These are phyloP conservation scores for Linum usitatissimum DNA, from an alignment of 345 rosid species.

Conservation along the genomic window DNA sequence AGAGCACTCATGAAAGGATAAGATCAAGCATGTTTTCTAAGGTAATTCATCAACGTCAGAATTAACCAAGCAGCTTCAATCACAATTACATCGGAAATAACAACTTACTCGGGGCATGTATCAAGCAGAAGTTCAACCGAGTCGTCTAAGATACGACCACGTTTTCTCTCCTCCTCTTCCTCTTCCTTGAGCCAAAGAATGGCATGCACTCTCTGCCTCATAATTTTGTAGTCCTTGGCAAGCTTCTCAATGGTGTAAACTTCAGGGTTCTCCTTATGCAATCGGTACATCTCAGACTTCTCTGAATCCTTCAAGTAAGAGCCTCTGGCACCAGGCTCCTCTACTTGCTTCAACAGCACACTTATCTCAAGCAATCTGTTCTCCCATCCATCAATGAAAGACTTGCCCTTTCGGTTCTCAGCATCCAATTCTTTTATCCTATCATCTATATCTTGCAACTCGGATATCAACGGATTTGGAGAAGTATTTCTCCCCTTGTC, in stretches of 20 bases:
- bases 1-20: too few relatives aligned
- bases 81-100: neutral
- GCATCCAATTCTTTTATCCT: conserved; percentile 31
- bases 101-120: conserved; percentile 67
- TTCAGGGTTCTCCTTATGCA: conserved; percentile 80
- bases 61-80: too few relatives aligned
- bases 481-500: conserved; percentile 14
- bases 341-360: conserved; percentile 60
- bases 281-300: conserved; percentile 89
- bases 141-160: conserved; percentile 74
- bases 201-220: conserved; percentile 96
- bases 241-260: conserved; percentile 67
- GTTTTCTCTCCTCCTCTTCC: conserved; percentile 85
- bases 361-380: conserved; percentile 41
- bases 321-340: conserved; percentile 87
- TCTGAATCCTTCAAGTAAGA: conserved; percentile 81
- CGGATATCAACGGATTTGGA: conserved; percentile 22
- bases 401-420: conserved; percentile 34
- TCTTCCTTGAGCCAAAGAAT: conserved; percentile 94
- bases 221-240: conserved; percentile 83
- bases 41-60: too few relatives aligned
- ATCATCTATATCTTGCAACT: conserved; percentile 46
- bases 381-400: conserved; percentile 46
- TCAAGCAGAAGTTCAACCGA: conserved; percentile 88
- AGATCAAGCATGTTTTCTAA: too few relatives aligned